Percentiles rank a stretch among this genome's conserved stretches.
Conservation (phyloP, 495 filamentous ascomycete genomes). For the Stereocaulon alpinum region DNA sequence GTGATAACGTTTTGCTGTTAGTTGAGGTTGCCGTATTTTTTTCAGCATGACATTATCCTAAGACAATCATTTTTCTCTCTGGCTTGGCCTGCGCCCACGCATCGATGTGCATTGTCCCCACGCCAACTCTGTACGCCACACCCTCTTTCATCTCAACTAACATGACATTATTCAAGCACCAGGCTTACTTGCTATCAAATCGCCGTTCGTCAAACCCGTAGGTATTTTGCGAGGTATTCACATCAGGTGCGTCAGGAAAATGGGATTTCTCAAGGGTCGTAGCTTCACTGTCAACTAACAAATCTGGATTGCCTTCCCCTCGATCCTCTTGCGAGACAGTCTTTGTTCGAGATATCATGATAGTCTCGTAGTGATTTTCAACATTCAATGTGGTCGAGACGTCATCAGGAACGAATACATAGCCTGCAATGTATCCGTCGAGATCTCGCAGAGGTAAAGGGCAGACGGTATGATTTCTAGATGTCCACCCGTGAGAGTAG, state of each 20-base stretch:
- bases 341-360: slow-evolving; percentile 14
- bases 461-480: slow-evolving; percentile 11
- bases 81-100: slow-evolving; percentile 19
- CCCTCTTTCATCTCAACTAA: slow-evolving; percentile 48
- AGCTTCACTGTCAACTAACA: slow-evolving; percentile 11
- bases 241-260: slow-evolving; percentile 11
- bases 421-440: slow-evolving; percentile 13
- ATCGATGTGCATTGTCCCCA: slow-evolving; percentile 20
- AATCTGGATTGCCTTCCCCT: slow-evolving; percentile 19
- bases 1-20: too few species aligned
- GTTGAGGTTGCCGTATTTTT: too few species aligned
- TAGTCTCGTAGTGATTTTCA: slow-evolving; percentile 5
- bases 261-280: slow-evolving; percentile 6
- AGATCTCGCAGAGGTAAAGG: slow-evolving; percentile 2
- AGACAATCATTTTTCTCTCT: slow-evolving; percentile 2
- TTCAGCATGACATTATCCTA: neutral
- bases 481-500: slow-evolving; percentile 5
- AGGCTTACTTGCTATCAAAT: slow-evolving; percentile 12
- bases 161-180: slow-evolving; percentile 22
- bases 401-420: slow-evolving; percentile 15
- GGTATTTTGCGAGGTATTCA: neutral
- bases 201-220: slow-evolving; percentile 10
- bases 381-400: neutral
- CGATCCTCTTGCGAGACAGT: slow-evolving; percentile 1
- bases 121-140: slow-evolving; percentile 65